These are phyloP conservation scores for Cyclotella kingstonii DNA, from an alignment of 108 stramenopile species.

Conservation along the genomic window DNA sequence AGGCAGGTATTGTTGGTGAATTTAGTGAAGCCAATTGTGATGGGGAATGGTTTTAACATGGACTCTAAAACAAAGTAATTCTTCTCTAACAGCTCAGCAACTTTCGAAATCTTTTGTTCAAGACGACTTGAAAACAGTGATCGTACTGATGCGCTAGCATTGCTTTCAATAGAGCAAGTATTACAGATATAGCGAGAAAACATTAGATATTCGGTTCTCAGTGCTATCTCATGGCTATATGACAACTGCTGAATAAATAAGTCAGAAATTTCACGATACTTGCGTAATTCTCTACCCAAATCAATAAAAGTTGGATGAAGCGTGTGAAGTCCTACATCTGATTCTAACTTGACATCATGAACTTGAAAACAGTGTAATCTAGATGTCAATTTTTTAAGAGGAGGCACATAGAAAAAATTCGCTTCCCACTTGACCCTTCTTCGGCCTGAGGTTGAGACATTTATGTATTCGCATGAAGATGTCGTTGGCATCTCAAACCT, in stretches of 20 bases:
- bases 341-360: too few relatives aligned
- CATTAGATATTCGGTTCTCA: constrained; percentile 29
- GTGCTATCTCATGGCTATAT: constrained; percentile 36
- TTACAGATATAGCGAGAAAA: constrained; percentile 5
- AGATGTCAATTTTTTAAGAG: too few relatives aligned
- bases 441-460: too few relatives aligned
- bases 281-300: constrained; percentile 22
- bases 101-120: constrained; percentile 37
- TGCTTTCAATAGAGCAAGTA: background rate
- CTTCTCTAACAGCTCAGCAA: constrained; percentile 29
- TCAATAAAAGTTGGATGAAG: constrained; percentile 29
- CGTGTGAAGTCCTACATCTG: background rate
- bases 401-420: background rate
- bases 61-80: constrained; percentile 33
- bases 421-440: background rate
- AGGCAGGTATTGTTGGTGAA: background rate
- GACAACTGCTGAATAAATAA: constrained; percentile 26
- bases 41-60: constrained; percentile 34
- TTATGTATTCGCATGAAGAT: too few relatives aligned
- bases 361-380: too few relatives aligned
- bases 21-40: constrained; percentile 5
- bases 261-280: constrained; percentile 36
- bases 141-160: background rate
- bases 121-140: constrained; percentile 23
- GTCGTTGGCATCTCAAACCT: too few relatives aligned